Percentiles rank a stretch among this genome's conserved stretches.
phyloP scores from a whole-genome alignment of 495 filamentous ascomycete genomes.

The Aspergillus nanangensis region DNA sequence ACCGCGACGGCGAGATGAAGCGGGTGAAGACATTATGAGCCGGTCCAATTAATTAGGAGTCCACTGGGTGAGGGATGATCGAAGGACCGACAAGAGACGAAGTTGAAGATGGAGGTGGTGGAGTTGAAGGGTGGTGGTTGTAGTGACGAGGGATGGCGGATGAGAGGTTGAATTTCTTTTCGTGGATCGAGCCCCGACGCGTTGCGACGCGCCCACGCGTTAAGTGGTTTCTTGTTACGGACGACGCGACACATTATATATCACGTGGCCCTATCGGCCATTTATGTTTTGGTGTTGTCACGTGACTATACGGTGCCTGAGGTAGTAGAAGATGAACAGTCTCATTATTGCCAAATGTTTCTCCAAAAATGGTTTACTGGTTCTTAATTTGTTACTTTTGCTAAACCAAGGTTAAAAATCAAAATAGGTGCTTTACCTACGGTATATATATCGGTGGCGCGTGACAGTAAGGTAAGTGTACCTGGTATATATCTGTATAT shows the following conservation, averaged over 20 bases:
- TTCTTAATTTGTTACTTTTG: too few species aligned
- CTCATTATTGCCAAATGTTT: too few species aligned
- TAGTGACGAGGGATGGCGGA: constrained; percentile 5
- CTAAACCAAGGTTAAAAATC: too few species aligned
- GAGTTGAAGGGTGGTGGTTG: constrained; percentile 9
- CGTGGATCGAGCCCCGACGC: constrained; percentile 19
- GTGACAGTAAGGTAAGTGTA: too few species aligned
- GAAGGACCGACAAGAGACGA: constrained; percentile 8
- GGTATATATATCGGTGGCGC: too few species aligned
- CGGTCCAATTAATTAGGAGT: constrained; percentile 5
- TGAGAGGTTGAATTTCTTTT: constrained; percentile 5
- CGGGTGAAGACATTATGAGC: constrained; percentile 46
- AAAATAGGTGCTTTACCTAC: too few species aligned
- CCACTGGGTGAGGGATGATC: background rate
- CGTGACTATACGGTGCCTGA: too few species aligned
- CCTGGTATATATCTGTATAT: too few species aligned
- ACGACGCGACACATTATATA: constrained; percentile 12
- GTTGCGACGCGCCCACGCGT: constrained; percentile 32
- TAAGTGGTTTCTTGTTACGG: constrained; percentile 36
- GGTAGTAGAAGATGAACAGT: too few species aligned
- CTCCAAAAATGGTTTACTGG: too few species aligned
- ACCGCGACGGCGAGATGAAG: constrained; percentile 36
- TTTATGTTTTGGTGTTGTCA: too few species aligned
- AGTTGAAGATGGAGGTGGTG: constrained; percentile 17
- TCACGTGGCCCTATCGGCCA: too few species aligned